A percentile compares a stretch with the other conserved stretches of the same genome.
These are phyloP conservation scores for Peniophora sp. DNA, from an alignment of 1,284 basidiomycete genomes.

Conservation along the genomic window DNA sequence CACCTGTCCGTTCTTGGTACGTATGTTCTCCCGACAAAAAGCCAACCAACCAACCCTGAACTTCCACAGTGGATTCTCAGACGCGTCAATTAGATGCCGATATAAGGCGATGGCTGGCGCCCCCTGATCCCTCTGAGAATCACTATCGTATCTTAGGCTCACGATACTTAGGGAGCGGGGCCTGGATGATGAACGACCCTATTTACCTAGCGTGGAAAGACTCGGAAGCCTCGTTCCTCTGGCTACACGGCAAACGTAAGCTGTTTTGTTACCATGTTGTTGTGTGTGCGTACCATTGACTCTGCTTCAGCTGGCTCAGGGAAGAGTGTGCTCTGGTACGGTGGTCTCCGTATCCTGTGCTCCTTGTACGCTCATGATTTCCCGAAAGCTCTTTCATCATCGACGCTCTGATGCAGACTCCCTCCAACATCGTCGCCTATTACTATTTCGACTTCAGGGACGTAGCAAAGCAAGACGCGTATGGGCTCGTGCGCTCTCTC, in stretches of 20 bases:
- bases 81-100: too few species aligned
- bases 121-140: slow-evolving; percentile 3
- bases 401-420: background rate
- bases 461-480: background rate
- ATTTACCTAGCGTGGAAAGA: slow-evolving; percentile 2
- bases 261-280: too few species aligned
- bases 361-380: background rate
- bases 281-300: background rate
- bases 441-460: slow-evolving; percentile 4
- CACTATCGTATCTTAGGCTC: background rate
- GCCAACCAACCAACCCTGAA: too few species aligned
- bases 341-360: too few species aligned
- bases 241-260: slow-evolving; percentile 3
- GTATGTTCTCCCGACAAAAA: too few species aligned
- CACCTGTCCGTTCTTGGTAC: background rate
- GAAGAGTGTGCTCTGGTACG: slow-evolving; percentile 6
- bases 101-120: background rate
- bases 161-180: background rate
- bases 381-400: slow-evolving; percentile 1
- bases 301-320: slow-evolving; percentile 4
- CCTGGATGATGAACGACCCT: slow-evolving; percentile 1
- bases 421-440: slow-evolving; percentile 1
- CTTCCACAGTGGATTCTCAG: background rate
- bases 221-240: background rate
- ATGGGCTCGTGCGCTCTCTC: slow-evolving; percentile 1